Evolutionary conservation across 495 filamentous ascomycete species (phyloP).

Genomic region (Evansstolkia leycettana): DNA sequence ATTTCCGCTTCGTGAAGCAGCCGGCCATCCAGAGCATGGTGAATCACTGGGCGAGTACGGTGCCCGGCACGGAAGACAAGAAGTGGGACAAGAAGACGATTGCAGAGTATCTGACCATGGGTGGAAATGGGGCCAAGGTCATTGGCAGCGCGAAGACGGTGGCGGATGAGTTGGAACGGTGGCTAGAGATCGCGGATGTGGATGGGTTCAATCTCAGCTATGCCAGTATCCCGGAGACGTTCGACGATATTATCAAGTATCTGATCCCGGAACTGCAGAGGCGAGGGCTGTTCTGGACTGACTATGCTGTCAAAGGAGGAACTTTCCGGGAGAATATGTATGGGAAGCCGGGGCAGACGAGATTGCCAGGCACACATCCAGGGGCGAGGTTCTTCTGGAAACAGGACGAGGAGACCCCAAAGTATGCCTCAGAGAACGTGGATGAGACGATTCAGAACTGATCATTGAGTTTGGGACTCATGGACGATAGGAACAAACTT

Average conservation of each 20-base stretch:
- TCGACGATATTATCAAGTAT: slow-evolving; percentile 47
- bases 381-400: slow-evolving; percentile 36
- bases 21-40: slow-evolving; percentile 40
- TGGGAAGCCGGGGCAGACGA: slow-evolving; percentile 16
- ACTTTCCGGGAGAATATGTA: slow-evolving; percentile 34
- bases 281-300: slow-evolving; percentile 34
- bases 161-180: slow-evolving; percentile 48
- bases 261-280: slow-evolving; percentile 31
- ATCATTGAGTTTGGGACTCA: no score
- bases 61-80: slow-evolving; percentile 23
- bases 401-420: slow-evolving; percentile 16
- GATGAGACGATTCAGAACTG: no score
- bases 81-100: slow-evolving; percentile 55
- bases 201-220: slow-evolving; percentile 55
- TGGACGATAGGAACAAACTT: no score
- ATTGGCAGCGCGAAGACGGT: slow-evolving; percentile 45
- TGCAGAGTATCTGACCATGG: slow-evolving; percentile 47
- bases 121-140: slow-evolving; percentile 42
- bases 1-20: slow-evolving; percentile 44
- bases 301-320: slow-evolving; percentile 30
- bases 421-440: no score
- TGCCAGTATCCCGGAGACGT: slow-evolving; percentile 46
- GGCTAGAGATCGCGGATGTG: slow-evolving; percentile 46
- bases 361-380: slow-evolving; percentile 30
- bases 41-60: slow-evolving; percentile 27